Base-by-base conservation (phyloP, 2,329 filamentous ascomycete genomes). In the Rutstroemia sp. region DNA sequence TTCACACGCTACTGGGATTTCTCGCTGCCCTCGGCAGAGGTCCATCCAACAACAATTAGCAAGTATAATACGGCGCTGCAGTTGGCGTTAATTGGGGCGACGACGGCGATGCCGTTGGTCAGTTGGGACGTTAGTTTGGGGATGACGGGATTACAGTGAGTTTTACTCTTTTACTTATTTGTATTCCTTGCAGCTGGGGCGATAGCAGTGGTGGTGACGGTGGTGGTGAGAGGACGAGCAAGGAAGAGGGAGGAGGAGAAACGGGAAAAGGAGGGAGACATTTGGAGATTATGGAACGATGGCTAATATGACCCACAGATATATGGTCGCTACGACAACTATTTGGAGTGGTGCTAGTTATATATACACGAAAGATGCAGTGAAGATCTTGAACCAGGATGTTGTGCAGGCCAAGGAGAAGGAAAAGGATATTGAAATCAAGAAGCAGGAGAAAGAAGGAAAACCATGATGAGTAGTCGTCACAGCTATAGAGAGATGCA, bases 1-100 rank as follows among this genome's bases (percentile, higher is more conserved):
- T 89, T 96, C 72, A 74, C 81, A 18, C 79, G 94, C 18, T 99
- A 97, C 73, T 99, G 94, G 94, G 94, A 99, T 73, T 97, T 99
- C 69, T 92, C 88, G 3, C 79, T 99, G 14, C 94, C 90, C 2
- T 89, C 85, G 41, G 90, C 90, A 2, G 89, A 94, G 72, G 90
- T 95, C 5, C 86, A 83, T 59, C 90, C 90, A 1, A 94, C 90
- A 0, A 86, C 80, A 1, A 89, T 95, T 60, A 91, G 87, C 73
- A 95, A 95, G 75, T 86, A 91, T 72, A 99, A 99, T 73, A 99
- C 94, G 0, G 91, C 95, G 45, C 74, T 97, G 64, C 94, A 99
- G 71, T 76, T 99, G 19, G 83, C 86, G 4, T 79, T 99, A 12
- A 88, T 99, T 66, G 92, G 92, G 18, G 80, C 86, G 10, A 92